A percentile compares a stretch with the other conserved stretches of the same genome.
phyloP scores from a whole-genome alignment of 2,329 filamentous ascomycete genomes.

The Torrubiella hemipterigena region DNA sequence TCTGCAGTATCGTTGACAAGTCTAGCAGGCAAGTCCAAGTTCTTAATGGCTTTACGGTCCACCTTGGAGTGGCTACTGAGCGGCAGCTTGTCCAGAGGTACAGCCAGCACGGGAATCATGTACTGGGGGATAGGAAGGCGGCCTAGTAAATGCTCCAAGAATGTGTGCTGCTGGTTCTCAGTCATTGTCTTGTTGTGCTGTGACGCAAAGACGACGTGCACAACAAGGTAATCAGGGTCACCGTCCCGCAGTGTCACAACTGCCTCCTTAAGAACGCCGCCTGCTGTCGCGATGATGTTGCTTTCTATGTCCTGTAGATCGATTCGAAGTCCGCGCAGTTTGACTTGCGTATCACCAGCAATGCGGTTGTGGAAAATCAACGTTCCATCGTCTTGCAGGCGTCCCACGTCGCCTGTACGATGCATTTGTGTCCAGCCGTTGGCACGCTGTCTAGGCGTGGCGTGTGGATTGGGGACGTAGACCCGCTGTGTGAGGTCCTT shows the following conservation, averaged over 20 bases:
- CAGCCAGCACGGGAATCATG: constrained; percentile 18
- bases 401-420: constrained; percentile 23
- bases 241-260: constrained; percentile 9
- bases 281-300: constrained; percentile 9
- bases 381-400: constrained; percentile 16
- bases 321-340: constrained; percentile 28
- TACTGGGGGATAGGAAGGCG: constrained; percentile 17
- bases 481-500: constrained; percentile 9
- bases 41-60: constrained; percentile 15
- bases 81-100: constrained; percentile 17
- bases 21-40: constrained; percentile 12
- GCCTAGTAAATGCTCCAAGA: constrained; percentile 7
- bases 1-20: neutral
- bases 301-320: constrained; percentile 28
- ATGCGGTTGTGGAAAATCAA: constrained; percentile 22
- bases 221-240: constrained; percentile 11
- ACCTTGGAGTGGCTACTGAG: constrained; percentile 18
- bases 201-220: constrained; percentile 13
- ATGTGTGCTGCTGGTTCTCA: constrained; percentile 3
- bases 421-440: constrained; percentile 16
- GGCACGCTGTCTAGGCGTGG: neutral
- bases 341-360: constrained; percentile 27
- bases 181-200: constrained; percentile 3
- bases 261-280: constrained; percentile 8
- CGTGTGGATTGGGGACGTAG: constrained; percentile 6